These are phyloP conservation scores for Colletotrichum orchidophilum DNA, from an alignment of 2,329 filamentous ascomycete species.

Conservation along the genomic window DNA sequence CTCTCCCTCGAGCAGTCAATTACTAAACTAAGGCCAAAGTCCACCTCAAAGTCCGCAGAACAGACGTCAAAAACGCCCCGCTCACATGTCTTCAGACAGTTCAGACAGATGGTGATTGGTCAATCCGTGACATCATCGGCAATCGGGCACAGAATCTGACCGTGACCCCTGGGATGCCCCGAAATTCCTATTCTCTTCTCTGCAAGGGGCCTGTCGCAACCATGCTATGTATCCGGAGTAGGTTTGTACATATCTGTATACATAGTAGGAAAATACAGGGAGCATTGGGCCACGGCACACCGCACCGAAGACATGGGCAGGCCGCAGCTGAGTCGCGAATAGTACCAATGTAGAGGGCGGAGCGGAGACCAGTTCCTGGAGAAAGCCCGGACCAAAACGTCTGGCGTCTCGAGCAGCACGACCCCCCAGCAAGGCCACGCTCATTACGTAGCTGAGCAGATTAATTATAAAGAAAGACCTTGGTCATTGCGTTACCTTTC, in stretches of 20 bases:
- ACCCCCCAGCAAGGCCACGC: not conserved
- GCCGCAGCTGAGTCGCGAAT: not conserved
- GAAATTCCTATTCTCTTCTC: not conserved
- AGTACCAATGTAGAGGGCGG: not conserved
- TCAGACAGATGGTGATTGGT: not conserved
- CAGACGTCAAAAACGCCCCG: not conserved
- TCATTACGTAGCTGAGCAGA: not conserved
- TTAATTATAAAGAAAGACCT: not conserved
- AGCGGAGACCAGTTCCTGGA: not conserved
- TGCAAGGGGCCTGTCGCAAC: not conserved
- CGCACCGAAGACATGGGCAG: not conserved
- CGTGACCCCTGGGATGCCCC: not conserved
- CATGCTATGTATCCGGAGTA: too few species aligned
- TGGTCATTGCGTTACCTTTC: not conserved
- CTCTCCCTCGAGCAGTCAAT: not conserved
- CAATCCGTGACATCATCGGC: not conserved
- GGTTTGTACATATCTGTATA: not conserved
- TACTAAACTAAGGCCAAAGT: not conserved
- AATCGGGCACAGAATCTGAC: slow-evolving; percentile 1
- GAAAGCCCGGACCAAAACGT: slow-evolving; percentile 6
- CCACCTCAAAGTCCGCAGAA: not conserved
- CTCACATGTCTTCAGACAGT: too few species aligned
- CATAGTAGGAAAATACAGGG: not conserved
- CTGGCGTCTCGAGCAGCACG: slow-evolving; percentile 15
- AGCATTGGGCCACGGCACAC: not conserved